Conservation (phyloP, 2,329 filamentous ascomycete species). For the Neonectria faginata region DNA sequence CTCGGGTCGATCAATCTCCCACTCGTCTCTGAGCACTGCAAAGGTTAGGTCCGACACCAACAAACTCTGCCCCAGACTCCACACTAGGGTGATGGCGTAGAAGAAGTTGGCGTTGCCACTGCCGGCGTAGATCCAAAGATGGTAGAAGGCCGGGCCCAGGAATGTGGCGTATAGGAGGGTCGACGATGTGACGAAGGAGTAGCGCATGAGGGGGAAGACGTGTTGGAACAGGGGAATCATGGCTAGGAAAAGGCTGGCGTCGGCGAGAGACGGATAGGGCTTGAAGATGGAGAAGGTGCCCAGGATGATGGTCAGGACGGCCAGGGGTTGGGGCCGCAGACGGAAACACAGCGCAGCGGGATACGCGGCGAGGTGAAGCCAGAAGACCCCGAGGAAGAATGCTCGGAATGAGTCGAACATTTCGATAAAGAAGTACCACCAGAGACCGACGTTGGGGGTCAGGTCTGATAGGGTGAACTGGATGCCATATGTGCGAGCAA, state of each 20-base stretch:
- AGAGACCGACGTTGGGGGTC: conserved; percentile 93
- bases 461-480: conserved; percentile 91
- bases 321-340: conserved; percentile 85
- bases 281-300: conserved; percentile 97
- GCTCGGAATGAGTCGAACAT: conserved; percentile 98
- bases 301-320: conserved; percentile 83
- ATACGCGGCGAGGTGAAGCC: conserved; percentile 93
- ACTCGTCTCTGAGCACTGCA: conserved; percentile 89
- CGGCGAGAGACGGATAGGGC: conserved; percentile 93
- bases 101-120: conserved; percentile 99
- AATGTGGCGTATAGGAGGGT: conserved; percentile 89
- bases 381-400: conserved; percentile 98
- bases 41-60: conserved; percentile 90
- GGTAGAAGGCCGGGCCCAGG: conserved; percentile 93
- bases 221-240: conserved; percentile 90
- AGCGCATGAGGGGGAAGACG: conserved; percentile 91
- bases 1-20: conserved; percentile 91
- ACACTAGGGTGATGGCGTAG: conserved; percentile 98
- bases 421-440: conserved; percentile 99
- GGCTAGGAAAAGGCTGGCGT: conserved; percentile 87
- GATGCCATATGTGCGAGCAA: conserved; percentile 90
- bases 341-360: conserved; percentile 87
- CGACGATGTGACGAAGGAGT: conserved; percentile 87
- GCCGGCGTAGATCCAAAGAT: conserved; percentile 98
- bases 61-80: conserved; percentile 90